Evolutionary conservation across 768 basidiomycete genomes (phyloP).

Genomic region (Multifurca ochricompacta): DNA sequence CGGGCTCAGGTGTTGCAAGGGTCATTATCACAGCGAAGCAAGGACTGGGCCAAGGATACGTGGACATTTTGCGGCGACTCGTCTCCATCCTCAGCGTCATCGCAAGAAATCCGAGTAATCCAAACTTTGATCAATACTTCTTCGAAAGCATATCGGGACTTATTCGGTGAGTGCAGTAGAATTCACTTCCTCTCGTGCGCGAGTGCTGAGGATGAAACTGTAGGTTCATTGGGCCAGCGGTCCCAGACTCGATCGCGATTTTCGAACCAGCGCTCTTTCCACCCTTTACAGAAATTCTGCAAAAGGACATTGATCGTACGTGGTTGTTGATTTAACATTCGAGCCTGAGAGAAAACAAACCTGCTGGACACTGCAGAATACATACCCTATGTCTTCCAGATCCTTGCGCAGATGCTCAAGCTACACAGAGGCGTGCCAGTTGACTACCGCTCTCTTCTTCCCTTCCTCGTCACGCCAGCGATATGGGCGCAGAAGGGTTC

Average conservation of each 20-base stretch:
- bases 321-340: not conserved
- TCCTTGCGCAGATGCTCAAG: conserved; percentile 92
- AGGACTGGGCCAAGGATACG: conserved; percentile 59
- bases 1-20: conserved; percentile 74
- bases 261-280: conserved; percentile 83
- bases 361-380: conserved; percentile 55
- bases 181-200: not conserved
- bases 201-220: not conserved
- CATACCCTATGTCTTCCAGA: conserved; percentile 94
- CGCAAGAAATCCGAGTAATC: conserved; percentile 95
- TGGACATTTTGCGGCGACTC: conserved; percentile 59
- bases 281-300: conserved; percentile 80
- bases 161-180: conserved; percentile 55
- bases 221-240: conserved; percentile 76
- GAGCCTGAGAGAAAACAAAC: not conserved
- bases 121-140: conserved; percentile 94
- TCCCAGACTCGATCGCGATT: conserved; percentile 52
- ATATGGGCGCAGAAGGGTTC: conserved; percentile 94
- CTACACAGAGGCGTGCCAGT: conserved; percentile 65
- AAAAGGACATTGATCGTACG: conserved; percentile 90
- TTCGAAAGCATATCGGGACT: conserved; percentile 95
- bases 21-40: conserved; percentile 86
- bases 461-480: conserved; percentile 74
- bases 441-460: conserved; percentile 72
- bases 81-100: conserved; percentile 81